A percentile compares a stretch with the other conserved stretches of the same genome.
Conservation (phyloP, 345 rosid species). For the Aquilaria malaccensis region DNA sequence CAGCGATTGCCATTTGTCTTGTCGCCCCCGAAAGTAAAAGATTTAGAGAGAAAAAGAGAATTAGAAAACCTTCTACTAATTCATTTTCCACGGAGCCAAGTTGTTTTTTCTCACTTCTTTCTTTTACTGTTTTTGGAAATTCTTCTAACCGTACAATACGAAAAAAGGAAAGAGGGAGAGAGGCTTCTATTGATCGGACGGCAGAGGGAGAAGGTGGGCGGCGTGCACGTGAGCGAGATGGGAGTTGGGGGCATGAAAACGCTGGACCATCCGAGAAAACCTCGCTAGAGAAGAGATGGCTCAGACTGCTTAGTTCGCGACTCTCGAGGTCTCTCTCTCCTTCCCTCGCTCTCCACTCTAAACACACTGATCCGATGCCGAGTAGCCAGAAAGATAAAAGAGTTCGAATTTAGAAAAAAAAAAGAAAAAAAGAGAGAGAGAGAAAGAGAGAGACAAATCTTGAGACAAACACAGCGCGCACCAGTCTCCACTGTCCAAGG, state of each 20-base stretch:
- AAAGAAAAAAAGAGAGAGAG: background rate
- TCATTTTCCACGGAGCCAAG: too few relatives aligned
- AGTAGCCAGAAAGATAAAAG: background rate
- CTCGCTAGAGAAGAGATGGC: slow-evolving; percentile 29
- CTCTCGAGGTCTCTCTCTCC: slow-evolving; percentile 32
- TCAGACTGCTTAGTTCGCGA: slow-evolving; percentile 21
- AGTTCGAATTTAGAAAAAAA: background rate
- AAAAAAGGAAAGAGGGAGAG: too few relatives aligned
- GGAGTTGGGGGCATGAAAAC: slow-evolving; percentile 3
- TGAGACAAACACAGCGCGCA: slow-evolving; percentile 25
- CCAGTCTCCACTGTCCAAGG: slow-evolving; percentile 42
- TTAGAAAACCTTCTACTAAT: too few relatives aligned
- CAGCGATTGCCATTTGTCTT: too few relatives aligned
- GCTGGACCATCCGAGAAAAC: slow-evolving; percentile 25
- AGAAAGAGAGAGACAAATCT: background rate
- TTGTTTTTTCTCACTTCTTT: too few relatives aligned
- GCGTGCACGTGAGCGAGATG: slow-evolving; percentile 15
- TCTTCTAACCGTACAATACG: too few relatives aligned
- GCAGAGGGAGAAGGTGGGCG: slow-evolving; percentile 9
- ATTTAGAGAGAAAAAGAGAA: too few relatives aligned
- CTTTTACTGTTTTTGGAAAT: too few relatives aligned
- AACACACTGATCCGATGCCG: background rate
- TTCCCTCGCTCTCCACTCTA: slow-evolving; percentile 1
- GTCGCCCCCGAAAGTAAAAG: too few relatives aligned
- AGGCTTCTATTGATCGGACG: slow-evolving; percentile 1